Evolutionary conservation across 371 early-diverging fungal genomes (phyloP).

Genomic region (Syncephalastrum sp.): DNA sequence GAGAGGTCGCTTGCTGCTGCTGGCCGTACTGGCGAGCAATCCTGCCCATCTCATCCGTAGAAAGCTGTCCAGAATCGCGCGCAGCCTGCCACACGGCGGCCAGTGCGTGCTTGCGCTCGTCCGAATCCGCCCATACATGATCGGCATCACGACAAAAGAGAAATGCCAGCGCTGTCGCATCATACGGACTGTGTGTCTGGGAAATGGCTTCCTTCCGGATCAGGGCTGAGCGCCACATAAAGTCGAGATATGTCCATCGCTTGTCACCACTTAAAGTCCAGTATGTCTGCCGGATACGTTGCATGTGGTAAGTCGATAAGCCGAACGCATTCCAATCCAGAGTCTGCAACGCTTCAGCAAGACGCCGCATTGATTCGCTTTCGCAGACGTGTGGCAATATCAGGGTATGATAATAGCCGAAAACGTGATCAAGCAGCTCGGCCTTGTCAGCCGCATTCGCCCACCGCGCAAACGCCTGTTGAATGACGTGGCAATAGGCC

Average conservation of each 20-base stretch:
- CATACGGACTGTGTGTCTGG: neutral
- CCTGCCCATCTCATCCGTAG: too few species aligned
- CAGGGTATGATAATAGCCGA: conserved; percentile 11
- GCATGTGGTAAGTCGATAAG: conserved; percentile 2
- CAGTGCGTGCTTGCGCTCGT: neutral
- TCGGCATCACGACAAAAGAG: conserved; percentile 9
- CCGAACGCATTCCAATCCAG: conserved; percentile 9
- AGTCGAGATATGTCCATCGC: conserved; percentile 5
- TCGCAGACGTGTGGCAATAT: neutral
- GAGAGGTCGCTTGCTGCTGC: too few species aligned
- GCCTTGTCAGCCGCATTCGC: neutral
- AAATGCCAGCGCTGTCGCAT: conserved; percentile 4
- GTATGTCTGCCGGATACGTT: conserved; percentile 6
- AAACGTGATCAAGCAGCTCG: conserved; percentile 2
- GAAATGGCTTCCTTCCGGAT: neutral
- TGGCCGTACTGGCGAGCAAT: too few species aligned
- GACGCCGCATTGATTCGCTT: conserved; percentile 3
- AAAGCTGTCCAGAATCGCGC: too few species aligned
- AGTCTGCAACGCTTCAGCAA: neutral
- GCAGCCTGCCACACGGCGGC: too few species aligned
- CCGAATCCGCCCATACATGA: conserved; percentile 5
- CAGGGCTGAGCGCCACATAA: conserved; percentile 3
- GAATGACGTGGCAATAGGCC: conserved; percentile 5
- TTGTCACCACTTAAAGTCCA: neutral
- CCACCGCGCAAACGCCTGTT: neutral